A percentile compares a stretch with the other conserved stretches of the same genome.
These are phyloP conservation scores for Solanum gracilifrons DNA, from an alignment of 257 asterid genomes.

Conservation along the genomic window DNA sequence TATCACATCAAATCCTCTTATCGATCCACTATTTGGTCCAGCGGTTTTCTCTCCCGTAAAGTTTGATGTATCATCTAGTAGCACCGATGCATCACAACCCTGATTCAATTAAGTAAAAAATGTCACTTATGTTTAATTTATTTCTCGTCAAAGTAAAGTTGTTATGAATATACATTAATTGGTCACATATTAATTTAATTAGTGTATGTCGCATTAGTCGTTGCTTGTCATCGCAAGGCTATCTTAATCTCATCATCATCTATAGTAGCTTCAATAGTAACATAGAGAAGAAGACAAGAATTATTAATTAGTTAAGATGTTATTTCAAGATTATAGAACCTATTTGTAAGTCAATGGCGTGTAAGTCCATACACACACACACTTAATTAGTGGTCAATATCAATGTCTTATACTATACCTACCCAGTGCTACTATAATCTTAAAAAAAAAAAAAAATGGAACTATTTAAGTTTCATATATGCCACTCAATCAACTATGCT, in stretches of 20 bases:
- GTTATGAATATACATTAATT: neutral
- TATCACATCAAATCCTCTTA: slow-evolving; percentile 79
- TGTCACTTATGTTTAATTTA: neutral
- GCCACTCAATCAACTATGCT: neutral
- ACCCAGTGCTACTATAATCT: neutral
- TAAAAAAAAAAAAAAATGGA: no score
- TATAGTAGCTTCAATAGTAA: neutral
- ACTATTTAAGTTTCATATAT: neutral
- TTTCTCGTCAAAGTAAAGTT: neutral
- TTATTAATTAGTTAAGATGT: neutral
- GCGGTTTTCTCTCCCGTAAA: slow-evolving; percentile 74
- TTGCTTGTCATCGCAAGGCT: neutral
- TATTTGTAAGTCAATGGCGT: neutral
- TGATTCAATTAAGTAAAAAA: neutral
- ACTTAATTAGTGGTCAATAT: neutral
- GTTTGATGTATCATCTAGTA: slow-evolving; percentile 47
- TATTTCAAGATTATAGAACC: neutral
- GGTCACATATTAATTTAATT: neutral
- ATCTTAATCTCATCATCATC: neutral
- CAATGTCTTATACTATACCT: neutral
- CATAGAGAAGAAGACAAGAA: neutral
- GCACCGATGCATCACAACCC: slow-evolving; percentile 90
- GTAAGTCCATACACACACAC: neutral
- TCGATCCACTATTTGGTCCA: slow-evolving; percentile 53
- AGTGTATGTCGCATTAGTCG: neutral